Percentiles rank a stretch among this genome's conserved stretches.
phyloP scores from a whole-genome alignment of 352 stramenopile species.

The Phytophthora idaei region DNA sequence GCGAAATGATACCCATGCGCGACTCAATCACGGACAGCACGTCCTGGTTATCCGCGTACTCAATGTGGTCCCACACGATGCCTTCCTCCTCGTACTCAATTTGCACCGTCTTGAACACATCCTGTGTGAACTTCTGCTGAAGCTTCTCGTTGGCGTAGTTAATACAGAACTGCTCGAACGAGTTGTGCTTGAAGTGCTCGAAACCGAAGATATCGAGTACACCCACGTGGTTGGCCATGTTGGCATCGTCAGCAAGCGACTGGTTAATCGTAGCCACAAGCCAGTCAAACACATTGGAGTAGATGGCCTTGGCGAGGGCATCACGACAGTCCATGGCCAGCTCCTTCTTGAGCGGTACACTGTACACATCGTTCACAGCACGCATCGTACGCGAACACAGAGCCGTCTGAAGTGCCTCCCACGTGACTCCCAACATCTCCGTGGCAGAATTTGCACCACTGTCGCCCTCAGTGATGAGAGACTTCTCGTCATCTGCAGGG shows the following conservation, averaged over 20 bases:
- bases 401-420: constrained; percentile 90
- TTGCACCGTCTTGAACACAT: constrained; percentile 92
- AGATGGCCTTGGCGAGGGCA: constrained; percentile 96
- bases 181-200: constrained; percentile 97
- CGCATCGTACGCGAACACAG: constrained; percentile 92
- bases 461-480: constrained; percentile 60
- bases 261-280: constrained; percentile 94
- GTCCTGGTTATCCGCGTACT: constrained; percentile 92
- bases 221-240: constrained; percentile 90
- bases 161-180: constrained; percentile 95
- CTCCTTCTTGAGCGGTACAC: constrained; percentile 75
- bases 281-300: constrained; percentile 97
- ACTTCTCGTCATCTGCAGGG: constrained; percentile 79
- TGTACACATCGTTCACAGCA: constrained; percentile 74
- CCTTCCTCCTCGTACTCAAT: constrained; percentile 97
- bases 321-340: constrained; percentile 93
- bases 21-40: constrained; percentile 88
- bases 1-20: constrained; percentile 89
- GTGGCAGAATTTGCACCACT: constrained; percentile 56
- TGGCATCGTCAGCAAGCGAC: constrained; percentile 79
- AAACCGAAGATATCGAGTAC: constrained; percentile 99
- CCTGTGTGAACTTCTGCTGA: constrained; percentile 93
- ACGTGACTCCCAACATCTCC: constrained; percentile 90
- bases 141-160: constrained; percentile 94
- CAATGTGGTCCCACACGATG: constrained; percentile 91